Evolutionary conservation across 306 rosid species (phyloP).

Genomic region (Begonia loranthoides): DNA sequence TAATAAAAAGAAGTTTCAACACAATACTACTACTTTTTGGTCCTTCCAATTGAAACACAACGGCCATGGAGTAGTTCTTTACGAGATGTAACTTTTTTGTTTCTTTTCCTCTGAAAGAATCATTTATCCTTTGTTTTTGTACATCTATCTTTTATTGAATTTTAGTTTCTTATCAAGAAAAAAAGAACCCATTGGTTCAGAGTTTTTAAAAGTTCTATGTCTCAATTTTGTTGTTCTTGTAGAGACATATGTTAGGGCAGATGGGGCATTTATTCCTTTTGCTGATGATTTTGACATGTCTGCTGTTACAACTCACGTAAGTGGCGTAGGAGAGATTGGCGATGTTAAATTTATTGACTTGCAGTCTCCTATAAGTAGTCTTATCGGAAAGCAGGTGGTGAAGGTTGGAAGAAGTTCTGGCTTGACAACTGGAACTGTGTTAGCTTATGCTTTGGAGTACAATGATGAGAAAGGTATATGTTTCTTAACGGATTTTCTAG

Average conservation of each 20-base stretch:
- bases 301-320: conserved; percentile 70
- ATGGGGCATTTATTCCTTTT: conserved; percentile 96
- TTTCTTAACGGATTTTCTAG: conserved; percentile 95
- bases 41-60: no score
- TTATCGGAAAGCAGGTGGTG: conserved; percentile 87
- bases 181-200: no score
- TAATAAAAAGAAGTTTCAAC: no score
- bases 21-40: no score
- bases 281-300: conserved; percentile 96
- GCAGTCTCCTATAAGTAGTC: conserved; percentile 80
- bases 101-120: no score
- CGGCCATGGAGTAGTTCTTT: no score
- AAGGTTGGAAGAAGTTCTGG: conserved; percentile 99
- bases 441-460: conserved; percentile 96
- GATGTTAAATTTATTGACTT: conserved; percentile 70
- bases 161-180: no score
- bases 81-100: no score
- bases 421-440: conserved; percentile 79
- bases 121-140: no score
- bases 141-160: no score
- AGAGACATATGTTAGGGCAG: conserved; percentile 98
- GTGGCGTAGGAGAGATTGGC: conserved; percentile 84
- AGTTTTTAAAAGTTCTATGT: no score
- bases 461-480: conserved; percentile 99
- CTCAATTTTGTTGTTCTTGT: conserved; percentile 15